Percentiles rank a stretch among this genome's conserved stretches.
phyloP scores from a whole-genome alignment of 495 filamentous ascomycete genomes.

The Friedmanniomyces simplex region DNA sequence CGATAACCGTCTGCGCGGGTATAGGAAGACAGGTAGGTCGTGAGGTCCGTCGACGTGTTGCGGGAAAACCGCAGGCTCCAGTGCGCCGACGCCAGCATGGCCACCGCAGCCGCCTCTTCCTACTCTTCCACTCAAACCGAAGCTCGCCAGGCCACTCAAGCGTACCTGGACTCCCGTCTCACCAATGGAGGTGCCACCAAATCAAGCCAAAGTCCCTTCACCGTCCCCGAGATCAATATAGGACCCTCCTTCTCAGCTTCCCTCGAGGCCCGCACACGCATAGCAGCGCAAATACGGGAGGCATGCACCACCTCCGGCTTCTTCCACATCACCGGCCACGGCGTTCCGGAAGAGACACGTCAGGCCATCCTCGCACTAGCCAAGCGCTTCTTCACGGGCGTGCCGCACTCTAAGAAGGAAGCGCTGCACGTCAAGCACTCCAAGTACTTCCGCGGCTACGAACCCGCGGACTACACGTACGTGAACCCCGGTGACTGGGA shows the following conservation, averaged over 20 bases:
- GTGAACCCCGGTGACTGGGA: conserved; percentile 11
- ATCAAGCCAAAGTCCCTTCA: background rate
- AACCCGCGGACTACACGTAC: conserved; percentile 23
- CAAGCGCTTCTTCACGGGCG: conserved; percentile 26
- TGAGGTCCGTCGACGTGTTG: background rate
- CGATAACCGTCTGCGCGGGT: background rate
- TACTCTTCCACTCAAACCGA: conserved; percentile 4
- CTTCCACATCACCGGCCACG: conserved; percentile 41
- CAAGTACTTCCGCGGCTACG: conserved; percentile 31
- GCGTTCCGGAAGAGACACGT: conserved; percentile 26
- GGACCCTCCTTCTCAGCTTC: background rate
- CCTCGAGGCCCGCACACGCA: conserved; percentile 12
- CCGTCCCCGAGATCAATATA: conserved; percentile 16
- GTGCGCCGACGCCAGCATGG: background rate
- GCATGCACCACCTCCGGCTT: conserved; percentile 36
- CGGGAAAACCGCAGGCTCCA: too few species aligned
- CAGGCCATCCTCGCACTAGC: conserved; percentile 20
- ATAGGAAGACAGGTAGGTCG: background rate
- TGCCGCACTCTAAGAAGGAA: conserved; percentile 28
- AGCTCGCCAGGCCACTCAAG: conserved; percentile 7
- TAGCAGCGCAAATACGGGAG: conserved; percentile 26
- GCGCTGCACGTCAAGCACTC: conserved; percentile 23
- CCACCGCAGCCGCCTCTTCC: background rate
- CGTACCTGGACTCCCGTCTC: conserved; percentile 4
- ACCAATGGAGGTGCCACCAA: background rate